These are phyloP conservation scores for Aotearoamyces nothofagi DNA, from an alignment of 2,329 filamentous ascomycete species.

Conservation along the genomic window DNA sequence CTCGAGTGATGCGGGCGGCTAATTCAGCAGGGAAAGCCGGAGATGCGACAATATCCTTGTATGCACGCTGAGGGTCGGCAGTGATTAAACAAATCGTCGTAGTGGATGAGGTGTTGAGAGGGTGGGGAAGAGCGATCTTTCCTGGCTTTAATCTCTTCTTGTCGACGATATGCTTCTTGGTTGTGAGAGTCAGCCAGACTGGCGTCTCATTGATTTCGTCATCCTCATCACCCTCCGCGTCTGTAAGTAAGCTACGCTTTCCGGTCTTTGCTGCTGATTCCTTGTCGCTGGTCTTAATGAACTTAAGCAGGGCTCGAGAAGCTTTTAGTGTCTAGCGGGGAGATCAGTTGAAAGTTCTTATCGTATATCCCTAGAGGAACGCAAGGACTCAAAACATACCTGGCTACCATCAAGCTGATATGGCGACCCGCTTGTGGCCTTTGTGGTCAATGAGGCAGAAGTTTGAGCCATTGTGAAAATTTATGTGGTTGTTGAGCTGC, in stretches of 20 bases:
- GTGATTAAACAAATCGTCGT: constrained; percentile 76
- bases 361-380: neutral
- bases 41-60: constrained; percentile 76
- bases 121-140: constrained; percentile 67
- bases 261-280: constrained; percentile 25
- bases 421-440: constrained; percentile 18
- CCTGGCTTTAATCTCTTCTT: constrained; percentile 68
- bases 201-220: constrained; percentile 30
- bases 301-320: constrained; percentile 43
- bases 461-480: constrained; percentile 13
- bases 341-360: constrained; percentile 1
- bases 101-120: constrained; percentile 50
- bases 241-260: constrained; percentile 41
- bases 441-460: constrained; percentile 16
- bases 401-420: constrained; percentile 19
- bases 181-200: constrained; percentile 47
- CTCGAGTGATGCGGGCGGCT: constrained; percentile 51
- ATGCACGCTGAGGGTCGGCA: constrained; percentile 64
- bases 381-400: constrained; percentile 9
- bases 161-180: constrained; percentile 53
- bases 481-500: constrained; percentile 3
- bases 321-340: constrained; percentile 39
- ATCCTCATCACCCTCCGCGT: constrained; percentile 29
- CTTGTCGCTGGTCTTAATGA: constrained; percentile 41
- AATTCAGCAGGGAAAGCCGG: constrained; percentile 55